A percentile compares a stretch with the other conserved stretches of the same genome.
phyloP scores from a whole-genome alignment of 768 basidiomycete species.

The Leccinellum albellum region DNA sequence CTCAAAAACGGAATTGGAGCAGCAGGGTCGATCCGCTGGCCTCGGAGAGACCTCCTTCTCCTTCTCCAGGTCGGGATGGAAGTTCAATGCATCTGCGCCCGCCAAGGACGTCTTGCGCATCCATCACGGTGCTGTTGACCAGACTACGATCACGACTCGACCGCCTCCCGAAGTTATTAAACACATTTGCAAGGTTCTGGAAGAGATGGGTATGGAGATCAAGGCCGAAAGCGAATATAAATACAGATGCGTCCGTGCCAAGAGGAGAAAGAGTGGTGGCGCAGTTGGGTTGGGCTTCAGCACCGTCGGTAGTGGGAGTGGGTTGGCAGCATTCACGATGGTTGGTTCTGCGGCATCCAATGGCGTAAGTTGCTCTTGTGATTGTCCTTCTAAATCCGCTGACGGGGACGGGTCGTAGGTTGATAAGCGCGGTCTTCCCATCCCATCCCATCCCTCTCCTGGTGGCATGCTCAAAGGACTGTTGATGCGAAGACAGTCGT shows the following conservation, averaged over 20 bases:
- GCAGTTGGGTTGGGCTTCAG: constrained; percentile 43
- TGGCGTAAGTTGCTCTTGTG: constrained; percentile 55
- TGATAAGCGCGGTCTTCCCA: constrained; percentile 83
- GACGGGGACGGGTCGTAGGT: constrained; percentile 45
- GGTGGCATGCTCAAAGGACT: constrained; percentile 82
- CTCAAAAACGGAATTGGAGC: constrained; percentile 22
- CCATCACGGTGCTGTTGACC: constrained; percentile 92
- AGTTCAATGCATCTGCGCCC: constrained; percentile 29
- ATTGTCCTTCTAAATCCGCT: constrained; percentile 2
- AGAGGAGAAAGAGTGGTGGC: constrained; percentile 58
- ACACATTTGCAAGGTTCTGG: constrained; percentile 75
- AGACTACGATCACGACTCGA: constrained; percentile 79
- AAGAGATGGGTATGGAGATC: constrained; percentile 88
- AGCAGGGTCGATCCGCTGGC: constrained; percentile 19
- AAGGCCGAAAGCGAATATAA: constrained; percentile 88
- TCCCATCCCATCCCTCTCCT: constrained; percentile 73
- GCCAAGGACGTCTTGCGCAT: constrained; percentile 60
- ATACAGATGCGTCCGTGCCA: constrained; percentile 77
- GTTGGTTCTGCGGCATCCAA: constrained; percentile 80
- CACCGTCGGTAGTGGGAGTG: constrained; percentile 35
- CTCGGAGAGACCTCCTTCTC: constrained; percentile 32
- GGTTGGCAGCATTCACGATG: constrained; percentile 73
- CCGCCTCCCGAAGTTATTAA: constrained; percentile 85
- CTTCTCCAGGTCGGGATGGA: constrained; percentile 37
- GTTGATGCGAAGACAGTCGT: constrained; percentile 86